A percentile compares a stretch with the other conserved stretches of the same genome.
phyloP scores from a whole-genome alignment of 2,329 filamentous ascomycete species.

The Onygenales sp. region DNA sequence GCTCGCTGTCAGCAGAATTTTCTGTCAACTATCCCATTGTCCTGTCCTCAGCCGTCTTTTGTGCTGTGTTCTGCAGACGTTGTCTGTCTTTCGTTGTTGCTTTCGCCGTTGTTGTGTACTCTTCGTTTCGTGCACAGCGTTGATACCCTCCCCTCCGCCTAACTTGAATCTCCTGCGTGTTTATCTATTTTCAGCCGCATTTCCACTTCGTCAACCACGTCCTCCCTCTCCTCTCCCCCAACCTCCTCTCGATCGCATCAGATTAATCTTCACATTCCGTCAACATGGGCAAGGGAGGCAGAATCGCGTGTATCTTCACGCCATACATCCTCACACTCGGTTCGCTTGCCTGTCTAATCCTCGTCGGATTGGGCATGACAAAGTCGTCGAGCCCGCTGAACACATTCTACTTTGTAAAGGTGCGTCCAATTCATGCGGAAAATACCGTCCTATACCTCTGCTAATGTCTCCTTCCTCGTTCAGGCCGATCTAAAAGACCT shows the following conservation, averaged over 20 bases:
- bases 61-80: too few species aligned
- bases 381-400: conserved; percentile 37
- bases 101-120: too few species aligned
- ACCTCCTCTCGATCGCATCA: background rate
- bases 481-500: conserved; percentile 55
- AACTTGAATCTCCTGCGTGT: too few species aligned
- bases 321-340: conserved; percentile 74
- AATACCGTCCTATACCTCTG: conserved; percentile 5
- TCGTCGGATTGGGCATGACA: conserved; percentile 50
- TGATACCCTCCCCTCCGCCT: too few species aligned
- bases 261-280: background rate
- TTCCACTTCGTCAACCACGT: background rate
- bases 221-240: background rate
- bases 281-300: conserved; percentile 62
- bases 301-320: conserved; percentile 77
- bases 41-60: too few species aligned
- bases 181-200: too few species aligned
- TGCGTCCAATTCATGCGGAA: conserved; percentile 17
- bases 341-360: conserved; percentile 58
- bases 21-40: too few species aligned
- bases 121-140: too few species aligned
- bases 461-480: conserved; percentile 32
- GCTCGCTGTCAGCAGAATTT: too few species aligned
- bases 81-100: too few species aligned
- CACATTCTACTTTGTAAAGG: conserved; percentile 48